These are phyloP conservation scores for Xylariales sp. DNA, from an alignment of 2,329 filamentous ascomycete species.

Conservation along the genomic window DNA sequence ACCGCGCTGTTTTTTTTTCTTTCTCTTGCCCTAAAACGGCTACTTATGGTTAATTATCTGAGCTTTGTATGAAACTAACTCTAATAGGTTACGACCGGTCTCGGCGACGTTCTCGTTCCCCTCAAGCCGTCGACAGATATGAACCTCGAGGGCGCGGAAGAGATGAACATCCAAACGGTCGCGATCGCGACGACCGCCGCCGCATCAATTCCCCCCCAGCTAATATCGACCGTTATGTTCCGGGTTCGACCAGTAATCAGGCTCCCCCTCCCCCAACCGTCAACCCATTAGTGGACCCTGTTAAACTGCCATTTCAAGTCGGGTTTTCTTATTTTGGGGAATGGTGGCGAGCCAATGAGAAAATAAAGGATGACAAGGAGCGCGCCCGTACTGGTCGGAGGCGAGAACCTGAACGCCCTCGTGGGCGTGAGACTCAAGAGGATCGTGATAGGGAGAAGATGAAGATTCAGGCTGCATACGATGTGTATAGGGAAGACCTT, in stretches of 20 bases:
- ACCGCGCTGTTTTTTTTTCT: neutral
- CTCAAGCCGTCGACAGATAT: conserved; percentile 77
- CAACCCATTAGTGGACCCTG: conserved; percentile 79
- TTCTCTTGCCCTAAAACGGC: neutral
- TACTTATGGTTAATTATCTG: neutral
- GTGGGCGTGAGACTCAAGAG: conserved; percentile 75
- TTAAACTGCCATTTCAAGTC: conserved; percentile 80
- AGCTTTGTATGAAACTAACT: conserved; percentile 39
- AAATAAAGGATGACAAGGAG: conserved; percentile 85
- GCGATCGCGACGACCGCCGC: conserved; percentile 68
- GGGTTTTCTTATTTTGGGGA: conserved; percentile 88
- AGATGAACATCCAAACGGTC: conserved; percentile 71
- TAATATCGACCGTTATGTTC: conserved; percentile 87
- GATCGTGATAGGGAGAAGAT: conserved; percentile 83
- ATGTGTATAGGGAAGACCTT: conserved; percentile 74
- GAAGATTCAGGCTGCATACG: conserved; percentile 78
- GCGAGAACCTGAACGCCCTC: conserved; percentile 71
- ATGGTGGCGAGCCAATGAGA: conserved; percentile 86
- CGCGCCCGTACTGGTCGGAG: conserved; percentile 75
- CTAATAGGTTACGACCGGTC: conserved; percentile 64
- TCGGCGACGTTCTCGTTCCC: conserved; percentile 77
- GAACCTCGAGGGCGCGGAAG: conserved; percentile 74
- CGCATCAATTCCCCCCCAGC: conserved; percentile 71
- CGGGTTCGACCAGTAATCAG: conserved; percentile 69
- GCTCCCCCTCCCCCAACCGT: conserved; percentile 60